Evolutionary conservation across 179 eudicot species (phyloP), one percentile per base, ranked within the genome.

Genomic region (Vitellaria paradoxa): DNA sequence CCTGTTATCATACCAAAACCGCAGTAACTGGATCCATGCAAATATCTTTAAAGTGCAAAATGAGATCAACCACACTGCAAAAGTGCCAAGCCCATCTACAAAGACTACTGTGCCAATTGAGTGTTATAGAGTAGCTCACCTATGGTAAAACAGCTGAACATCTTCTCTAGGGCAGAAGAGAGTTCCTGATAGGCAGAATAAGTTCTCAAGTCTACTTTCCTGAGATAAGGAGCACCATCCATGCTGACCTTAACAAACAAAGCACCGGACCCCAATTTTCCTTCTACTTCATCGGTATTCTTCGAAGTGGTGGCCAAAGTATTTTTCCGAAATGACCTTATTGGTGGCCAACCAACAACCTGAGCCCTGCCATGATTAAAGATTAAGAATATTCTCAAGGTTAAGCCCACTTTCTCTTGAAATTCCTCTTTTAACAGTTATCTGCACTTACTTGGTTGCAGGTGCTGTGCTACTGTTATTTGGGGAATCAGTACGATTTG

Each of bases 211-310:
- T 90, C 89, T 74, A 87, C 88, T 82, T 90, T 90, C 77, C 94
- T 87, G 12, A 85, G 84, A 74, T 89, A 89, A 7, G 89, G 93
- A 60, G 91, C 91, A 73, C 93, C 89, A 76, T 89, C 91, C 94
- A 90, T 89, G 85, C 94, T 87, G 75, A 88, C 90, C 82, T 90
- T 90, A 37, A 90, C 82, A 81, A 83, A 84, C 45, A 87, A 83
- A 30, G 89, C 81, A 76, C 81, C 78, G 14, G 70, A 23, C 9
- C 77, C 84, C 23, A 55, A 63, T 60, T 82, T 80, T 24, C 56
- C 59, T 53, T 82, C 83, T 47, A 53, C 79, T 77, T 74, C 82
- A 61, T 86, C 84, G 37, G 45, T 65, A 65, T 82, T 89, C 83
- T 84, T 90, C 1, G 87, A 78, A 30, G 82, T 72, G 47, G 85